A percentile compares a stretch with the other conserved stretches of the same genome.
Conservation (phyloP, 768 basidiomycete species). For the Xanthoconium stramineum region DNA sequence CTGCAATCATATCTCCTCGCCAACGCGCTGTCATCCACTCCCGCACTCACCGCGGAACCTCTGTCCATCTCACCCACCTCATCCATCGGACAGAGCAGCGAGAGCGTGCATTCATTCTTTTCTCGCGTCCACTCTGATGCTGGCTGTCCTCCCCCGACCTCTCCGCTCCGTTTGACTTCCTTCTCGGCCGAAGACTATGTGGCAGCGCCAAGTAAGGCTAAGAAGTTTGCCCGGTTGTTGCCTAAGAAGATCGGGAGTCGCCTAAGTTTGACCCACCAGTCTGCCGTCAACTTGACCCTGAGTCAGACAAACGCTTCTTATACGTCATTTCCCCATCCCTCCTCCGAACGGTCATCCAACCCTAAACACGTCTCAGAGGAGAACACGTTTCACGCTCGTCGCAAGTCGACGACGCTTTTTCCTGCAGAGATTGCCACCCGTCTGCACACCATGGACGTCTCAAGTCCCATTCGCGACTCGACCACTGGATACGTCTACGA, state of each 20-base stretch:
- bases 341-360: constrained; percentile 24
- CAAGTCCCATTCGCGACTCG: constrained; percentile 20
- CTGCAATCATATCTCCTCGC: constrained; percentile 27
- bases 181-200: constrained; percentile 24
- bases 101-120: constrained; percentile 25
- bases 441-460: constrained; percentile 32
- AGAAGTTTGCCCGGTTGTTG: constrained; percentile 28
- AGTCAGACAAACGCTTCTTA: constrained; percentile 24
- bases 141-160: constrained; percentile 23
- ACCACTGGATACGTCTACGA: constrained; percentile 26
- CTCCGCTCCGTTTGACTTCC: constrained; percentile 23
- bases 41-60: constrained; percentile 27
- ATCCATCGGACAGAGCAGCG: constrained; percentile 24
- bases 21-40: constrained; percentile 25
- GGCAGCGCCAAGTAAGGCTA: constrained; percentile 20
- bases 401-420: constrained; percentile 34
- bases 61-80: constrained; percentile 25
- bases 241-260: constrained; percentile 34
- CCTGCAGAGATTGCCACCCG: constrained; percentile 27
- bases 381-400: constrained; percentile 35
- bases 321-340: constrained; percentile 25
- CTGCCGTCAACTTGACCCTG: constrained; percentile 25
- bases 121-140: constrained; percentile 21
- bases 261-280: constrained; percentile 23
- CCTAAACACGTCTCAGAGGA: constrained; percentile 26